phyloP scores from a whole-genome alignment of 2,329 filamentous ascomycete species.

The Pseudocercospora fijiensis region DNA sequence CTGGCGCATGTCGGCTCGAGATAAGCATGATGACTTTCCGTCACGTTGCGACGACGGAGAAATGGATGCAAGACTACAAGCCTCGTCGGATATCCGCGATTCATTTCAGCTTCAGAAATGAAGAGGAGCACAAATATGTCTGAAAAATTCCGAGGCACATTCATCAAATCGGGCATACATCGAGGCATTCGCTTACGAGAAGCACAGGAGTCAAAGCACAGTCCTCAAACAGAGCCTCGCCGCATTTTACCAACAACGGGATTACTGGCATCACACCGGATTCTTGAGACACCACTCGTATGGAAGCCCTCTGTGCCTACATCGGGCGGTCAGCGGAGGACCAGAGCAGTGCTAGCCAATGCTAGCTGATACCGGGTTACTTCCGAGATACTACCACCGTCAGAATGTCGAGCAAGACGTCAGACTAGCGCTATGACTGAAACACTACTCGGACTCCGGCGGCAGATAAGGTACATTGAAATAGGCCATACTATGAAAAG shows the following conservation, averaged over 20 bases:
- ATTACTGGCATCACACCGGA: not conserved
- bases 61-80: no score
- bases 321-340: not conserved
- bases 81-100: not conserved
- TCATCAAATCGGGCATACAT: not conserved
- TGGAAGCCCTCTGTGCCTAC: not conserved
- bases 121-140: no score
- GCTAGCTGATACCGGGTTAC: not conserved
- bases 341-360: not conserved
- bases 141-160: no score
- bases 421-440: not conserved
- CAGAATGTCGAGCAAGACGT: conserved; percentile 3
- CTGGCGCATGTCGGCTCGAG: not conserved
- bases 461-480: not conserved
- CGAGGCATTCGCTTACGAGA: not conserved
- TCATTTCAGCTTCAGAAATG: no score
- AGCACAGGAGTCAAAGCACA: not conserved
- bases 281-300: not conserved
- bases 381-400: conserved; percentile 2
- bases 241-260: not conserved
- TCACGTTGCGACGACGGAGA: not conserved
- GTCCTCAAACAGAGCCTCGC: not conserved
- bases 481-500: not conserved
- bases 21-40: not conserved
- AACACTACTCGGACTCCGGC: not conserved